A percentile compares a stretch with the other conserved stretches of the same genome.
Conservation (phyloP, 2,329 filamentous ascomycete species). For the Beauveria varroae region DNA sequence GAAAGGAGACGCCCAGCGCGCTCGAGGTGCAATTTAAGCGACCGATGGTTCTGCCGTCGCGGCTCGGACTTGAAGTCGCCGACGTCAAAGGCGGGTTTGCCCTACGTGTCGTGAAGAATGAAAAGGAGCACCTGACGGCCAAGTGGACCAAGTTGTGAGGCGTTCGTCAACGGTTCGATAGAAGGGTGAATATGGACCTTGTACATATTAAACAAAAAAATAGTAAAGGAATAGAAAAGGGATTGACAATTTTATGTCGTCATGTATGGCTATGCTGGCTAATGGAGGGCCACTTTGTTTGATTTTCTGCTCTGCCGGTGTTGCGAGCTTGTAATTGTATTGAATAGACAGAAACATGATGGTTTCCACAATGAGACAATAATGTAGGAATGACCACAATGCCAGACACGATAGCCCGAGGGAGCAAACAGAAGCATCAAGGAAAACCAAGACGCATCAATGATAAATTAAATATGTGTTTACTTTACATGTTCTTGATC, state of each 20-base stretch:
- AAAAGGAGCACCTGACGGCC: conserved; percentile 11
- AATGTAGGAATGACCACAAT: too few relatives aligned
- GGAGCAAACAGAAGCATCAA: too few relatives aligned
- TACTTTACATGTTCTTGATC: too few relatives aligned
- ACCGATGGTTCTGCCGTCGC: conserved; percentile 9
- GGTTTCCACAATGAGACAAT: too few relatives aligned
- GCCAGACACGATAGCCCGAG: too few relatives aligned
- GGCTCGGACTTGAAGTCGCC: conserved; percentile 4
- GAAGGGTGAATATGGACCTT: background rate
- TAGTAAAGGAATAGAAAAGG: background rate
- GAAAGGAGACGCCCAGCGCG: conserved; percentile 4
- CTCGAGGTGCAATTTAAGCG: conserved; percentile 10
- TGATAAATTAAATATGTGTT: too few relatives aligned
- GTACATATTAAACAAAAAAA: background rate
- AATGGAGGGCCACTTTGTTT: background rate
- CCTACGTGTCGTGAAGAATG: conserved; percentile 7
- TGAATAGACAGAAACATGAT: background rate
- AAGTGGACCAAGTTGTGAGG: background rate
- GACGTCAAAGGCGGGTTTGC: conserved; percentile 3
- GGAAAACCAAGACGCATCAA: too few relatives aligned
- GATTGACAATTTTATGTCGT: background rate
- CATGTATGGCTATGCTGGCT: background rate
- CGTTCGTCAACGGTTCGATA: too few relatives aligned
- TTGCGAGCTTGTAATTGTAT: background rate
- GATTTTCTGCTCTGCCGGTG: background rate